These are phyloP conservation scores for Fusarium floridanum DNA, from an alignment of 2,329 filamentous ascomycete species.

Conservation along the genomic window DNA sequence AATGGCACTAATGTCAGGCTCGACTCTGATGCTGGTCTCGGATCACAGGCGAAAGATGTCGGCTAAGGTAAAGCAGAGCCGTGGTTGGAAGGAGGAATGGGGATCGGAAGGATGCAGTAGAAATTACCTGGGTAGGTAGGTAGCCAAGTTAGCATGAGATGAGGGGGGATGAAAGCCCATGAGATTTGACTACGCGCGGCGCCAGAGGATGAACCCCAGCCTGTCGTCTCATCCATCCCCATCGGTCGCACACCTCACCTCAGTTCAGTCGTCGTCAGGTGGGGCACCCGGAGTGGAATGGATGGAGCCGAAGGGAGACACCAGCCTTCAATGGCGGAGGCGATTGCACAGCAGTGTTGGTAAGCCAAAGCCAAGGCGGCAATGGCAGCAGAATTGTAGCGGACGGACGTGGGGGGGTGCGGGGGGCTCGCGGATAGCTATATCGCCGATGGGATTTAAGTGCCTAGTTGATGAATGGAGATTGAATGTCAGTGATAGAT, in stretches of 20 bases:
- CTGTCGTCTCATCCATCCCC: constrained; percentile 15
- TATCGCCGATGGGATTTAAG: neutral
- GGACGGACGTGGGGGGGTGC: constrained; percentile 4
- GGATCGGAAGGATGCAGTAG: constrained; percentile 5
- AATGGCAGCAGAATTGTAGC: neutral
- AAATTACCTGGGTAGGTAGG: neutral
- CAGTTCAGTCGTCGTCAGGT: constrained; percentile 27
- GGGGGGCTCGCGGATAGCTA: neutral
- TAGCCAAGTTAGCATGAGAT: neutral
- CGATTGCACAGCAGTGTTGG: constrained; percentile 13
- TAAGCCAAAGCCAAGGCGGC: neutral
- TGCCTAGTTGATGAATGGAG: neutral
- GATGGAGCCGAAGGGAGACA: constrained; percentile 12
- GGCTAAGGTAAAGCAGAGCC: neutral
- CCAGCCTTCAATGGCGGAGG: constrained; percentile 15
- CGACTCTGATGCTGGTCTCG: neutral
- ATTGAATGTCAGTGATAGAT: neutral
- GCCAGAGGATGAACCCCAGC: constrained; percentile 18
- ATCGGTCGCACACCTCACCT: constrained; percentile 18
- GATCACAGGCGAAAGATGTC: neutral
- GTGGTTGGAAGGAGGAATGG: neutral
- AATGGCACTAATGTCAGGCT: constrained; percentile 7
- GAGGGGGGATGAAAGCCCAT: neutral
- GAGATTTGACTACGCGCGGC: constrained; percentile 5
- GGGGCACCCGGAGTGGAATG: constrained; percentile 27